Base-by-base conservation (phyloP, 2,329 filamentous ascomycete species). In the Botrytis galanthina region DNA sequence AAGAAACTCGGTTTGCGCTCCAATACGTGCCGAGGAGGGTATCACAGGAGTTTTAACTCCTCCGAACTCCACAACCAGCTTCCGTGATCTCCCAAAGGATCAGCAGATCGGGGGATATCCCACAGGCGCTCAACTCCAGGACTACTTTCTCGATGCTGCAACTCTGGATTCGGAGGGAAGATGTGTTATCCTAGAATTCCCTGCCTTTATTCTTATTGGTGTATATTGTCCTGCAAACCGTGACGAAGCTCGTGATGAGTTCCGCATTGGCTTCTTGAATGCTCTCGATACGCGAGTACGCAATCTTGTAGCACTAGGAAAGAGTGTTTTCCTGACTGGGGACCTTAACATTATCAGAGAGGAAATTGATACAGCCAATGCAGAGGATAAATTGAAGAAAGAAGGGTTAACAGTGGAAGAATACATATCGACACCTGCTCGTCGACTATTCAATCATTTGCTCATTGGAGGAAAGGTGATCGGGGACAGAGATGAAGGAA, bases 11-110 rank as follows among this genome's bases (percentile, higher is more conserved):
- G 91, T 89, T 51, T 98, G 96, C 82, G 89, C 91, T 5, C 96
- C 96, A 0, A 93, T 98, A 39, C 90, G 92, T 74, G 95, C 95
- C 5, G 96, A 99, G 83, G 95, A 98, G 84, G 96, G 96, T n/a
- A 86, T 99, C 71, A 92, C 94, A 0, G 96, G 96, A 26, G 85
- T 93, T 8, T 87, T 98, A 22, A 91, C 88, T 62, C 89, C 91
- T 9, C 93, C 94, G 0, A 92, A 89, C 77, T 92, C 92, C 0
- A 86, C 88, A 2, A 90, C 85, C 4, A 87, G 87, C 51, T 98
- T 94, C 81, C 88, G 91, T 75, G 91, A 96, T 73, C 88, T 97
- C 8, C 91, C 94, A 2, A 82, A 86, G 35, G 87, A 91, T 29
- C 87, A 93, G 76, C 91, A 91, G 78, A 97, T 99, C 74, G 96